These are phyloP conservation scores for Tolypocladium endophyticum DNA, from an alignment of 2,329 filamentous ascomycete species.

Conservation along the genomic window DNA sequence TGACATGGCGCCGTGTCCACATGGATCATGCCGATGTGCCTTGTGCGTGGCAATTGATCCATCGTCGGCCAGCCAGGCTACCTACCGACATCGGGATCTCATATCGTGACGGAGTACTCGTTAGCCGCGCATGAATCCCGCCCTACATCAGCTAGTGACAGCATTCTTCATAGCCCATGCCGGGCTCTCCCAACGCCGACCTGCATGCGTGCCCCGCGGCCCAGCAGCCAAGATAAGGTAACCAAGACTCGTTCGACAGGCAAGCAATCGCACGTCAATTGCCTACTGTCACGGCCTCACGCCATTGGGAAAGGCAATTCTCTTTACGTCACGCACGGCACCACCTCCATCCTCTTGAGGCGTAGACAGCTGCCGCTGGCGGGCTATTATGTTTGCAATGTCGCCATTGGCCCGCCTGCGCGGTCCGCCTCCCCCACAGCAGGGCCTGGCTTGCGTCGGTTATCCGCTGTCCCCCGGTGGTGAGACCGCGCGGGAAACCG, in stretches of 20 bases:
- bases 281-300: neutral
- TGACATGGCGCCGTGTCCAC: neutral
- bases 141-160: too few relatives aligned
- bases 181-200: neutral
- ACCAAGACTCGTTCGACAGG: neutral
- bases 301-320: neutral
- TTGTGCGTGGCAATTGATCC: neutral
- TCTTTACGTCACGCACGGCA: slow-evolving; percentile 1
- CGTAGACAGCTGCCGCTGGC: neutral
- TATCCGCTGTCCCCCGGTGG: neutral
- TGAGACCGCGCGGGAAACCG: neutral
- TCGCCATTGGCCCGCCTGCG: slow-evolving; percentile 1
- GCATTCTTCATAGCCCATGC: neutral
- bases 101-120: neutral
- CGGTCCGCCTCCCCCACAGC: neutral
- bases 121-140: neutral
- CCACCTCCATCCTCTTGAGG: slow-evolving; percentile 1
- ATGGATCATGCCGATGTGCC: neutral
- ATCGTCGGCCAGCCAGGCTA: too few relatives aligned
- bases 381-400: slow-evolving; percentile 2
- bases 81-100: neutral
- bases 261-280: neutral
- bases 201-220: neutral
- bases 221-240: neutral
- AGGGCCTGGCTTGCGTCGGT: neutral